Base-by-base conservation (phyloP, 352 stramenopile genomes). In the Elongisporangium prolatum region DNA sequence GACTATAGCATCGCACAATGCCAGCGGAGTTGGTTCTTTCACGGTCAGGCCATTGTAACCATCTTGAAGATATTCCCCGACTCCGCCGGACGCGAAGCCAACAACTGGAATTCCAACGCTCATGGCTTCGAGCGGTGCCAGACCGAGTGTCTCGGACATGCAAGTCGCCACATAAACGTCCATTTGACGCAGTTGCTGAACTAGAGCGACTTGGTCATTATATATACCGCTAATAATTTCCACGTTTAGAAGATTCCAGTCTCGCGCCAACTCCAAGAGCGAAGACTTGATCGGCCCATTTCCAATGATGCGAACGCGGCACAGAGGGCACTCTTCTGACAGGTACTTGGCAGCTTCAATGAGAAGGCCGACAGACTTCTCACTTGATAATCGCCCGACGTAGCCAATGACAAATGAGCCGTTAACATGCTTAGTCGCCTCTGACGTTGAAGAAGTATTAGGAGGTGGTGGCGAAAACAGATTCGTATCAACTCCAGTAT, bases 81-180 rank as follows among this genome's bases (percentile, higher is more conserved):
- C 68, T 16, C 78, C 78, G 6, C 59, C 71, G 0, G 65, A 72
- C 4, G 70, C 65, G n/a, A 84, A 88, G 21, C 68, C 72, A 16
- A 88, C 71, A 17, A 86, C 64, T 10, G 75, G 78, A 0, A 86
- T 9, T 0, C 72, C 75, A 47, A 71, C 68, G 48, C 75, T 84
- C 78, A 88, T 86, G 14, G 78, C 78, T 59, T 88, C 78, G 0
- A 88, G 59, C 10, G 72, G 60, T 13, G 78, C 74, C 21, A 88
- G 69, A 4, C 78, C 73, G 2, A 88, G 63, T 2, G 75, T 88
- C 55, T 86, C 78, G 5, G 55, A 59, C 22, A 84, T 73, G n/a
- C 73, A 62, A 47, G 72, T 56, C 11, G 69, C 77, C 7, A 80
- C 59, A 20, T 75, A 77, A 21, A 69, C 75, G 52, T 84, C 66